Base-by-base conservation (phyloP, 2,329 filamentous ascomycete species). In the Exophiala sp. region DNA sequence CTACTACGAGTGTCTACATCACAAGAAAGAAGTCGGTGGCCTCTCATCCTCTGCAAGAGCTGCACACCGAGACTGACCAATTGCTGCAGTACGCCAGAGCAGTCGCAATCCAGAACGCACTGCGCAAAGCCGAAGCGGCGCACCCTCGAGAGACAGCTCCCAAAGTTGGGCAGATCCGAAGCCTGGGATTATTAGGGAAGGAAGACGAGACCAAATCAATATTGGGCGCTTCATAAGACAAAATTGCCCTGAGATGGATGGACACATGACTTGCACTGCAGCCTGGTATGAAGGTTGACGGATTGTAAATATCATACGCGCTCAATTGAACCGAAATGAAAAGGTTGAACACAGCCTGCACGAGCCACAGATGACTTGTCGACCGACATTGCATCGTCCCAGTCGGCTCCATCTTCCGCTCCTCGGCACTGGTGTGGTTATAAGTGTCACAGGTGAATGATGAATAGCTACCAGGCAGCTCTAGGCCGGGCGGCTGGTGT, bases 1-100 rank as follows among this genome's bases (percentile, higher is more conserved):
- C 69, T 98, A 98, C 76, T 95, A 96, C 69, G 93, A 98, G 75
- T 98, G 94, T 72, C 74, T 98, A 66, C 93, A 98, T 70, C 93
- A 98, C 78, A 89, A 86, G 78, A 98, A 98, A 76, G 93, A 98
- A 88, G 93, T 97, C 65, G 51, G 80, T 70, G 3, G 38, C 21
- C 2, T 14, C 27, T 38, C 19, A 11, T 21, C 34, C 46, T 13
- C 19, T 18, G 23, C 30, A 7, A 5, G 27, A 24, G 18, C 8
- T 14, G 35, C 29, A 23, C 10, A 23, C 22, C 13, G 27, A 23
- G 21, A 30, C 44, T 44, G 32, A 47, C 27, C n/a, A 23, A 42
- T 35, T 61, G 21, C 14, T 29, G 62, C 63, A 95, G 91, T 84
- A 83, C 64, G 82, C 86, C 47, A 84, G 90, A 74, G 82, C 85